A percentile compares a stretch with the other conserved stretches of the same genome.
Evolutionary conservation across 2,329 filamentous ascomycete species (phyloP).

Genomic region (Cercospora canescens): DNA sequence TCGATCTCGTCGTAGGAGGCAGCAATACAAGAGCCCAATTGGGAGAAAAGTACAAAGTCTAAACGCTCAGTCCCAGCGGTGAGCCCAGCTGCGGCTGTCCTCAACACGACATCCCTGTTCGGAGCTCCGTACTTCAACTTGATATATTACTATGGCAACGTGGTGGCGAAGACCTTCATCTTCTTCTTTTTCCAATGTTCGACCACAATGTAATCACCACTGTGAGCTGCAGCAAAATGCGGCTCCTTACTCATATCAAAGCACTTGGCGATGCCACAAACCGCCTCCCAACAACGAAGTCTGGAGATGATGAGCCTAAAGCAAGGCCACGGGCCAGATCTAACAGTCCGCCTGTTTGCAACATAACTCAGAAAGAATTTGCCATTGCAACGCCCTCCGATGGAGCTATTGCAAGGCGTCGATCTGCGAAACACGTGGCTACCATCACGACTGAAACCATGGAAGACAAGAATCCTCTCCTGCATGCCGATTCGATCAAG

Average conservation of each 20-base stretch:
- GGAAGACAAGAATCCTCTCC: not conserved
- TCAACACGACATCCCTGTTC: slow-evolving; percentile 9
- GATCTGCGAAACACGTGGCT: not conserved
- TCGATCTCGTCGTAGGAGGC: not conserved
- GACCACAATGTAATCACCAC: not conserved
- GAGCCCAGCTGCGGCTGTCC: not conserved
- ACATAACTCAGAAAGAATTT: slow-evolving; percentile 12
- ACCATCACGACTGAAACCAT: not conserved
- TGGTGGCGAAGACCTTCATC: not conserved
- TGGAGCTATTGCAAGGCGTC: slow-evolving; percentile 13
- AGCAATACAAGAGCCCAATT: slow-evolving; percentile 9
- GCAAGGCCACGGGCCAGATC: not conserved
- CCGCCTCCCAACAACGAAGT: not conserved
- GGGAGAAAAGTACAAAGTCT: slow-evolving; percentile 6
- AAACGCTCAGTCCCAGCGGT: slow-evolving; percentile 1
- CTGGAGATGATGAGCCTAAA: not conserved
- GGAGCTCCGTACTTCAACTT: not conserved
- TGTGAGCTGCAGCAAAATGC: slow-evolving; percentile 4
- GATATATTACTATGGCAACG: slow-evolving; percentile 12
- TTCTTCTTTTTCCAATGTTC: not conserved
- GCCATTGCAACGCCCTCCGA: slow-evolving; percentile 1
- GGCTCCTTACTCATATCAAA: slow-evolving; percentile 9
- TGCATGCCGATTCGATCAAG: not conserved
- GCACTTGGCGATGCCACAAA: not conserved
- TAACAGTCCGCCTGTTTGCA: not conserved